Evolutionary conservation across 352 stramenopile species (phyloP).

Genomic region (Pythium sp.): DNA sequence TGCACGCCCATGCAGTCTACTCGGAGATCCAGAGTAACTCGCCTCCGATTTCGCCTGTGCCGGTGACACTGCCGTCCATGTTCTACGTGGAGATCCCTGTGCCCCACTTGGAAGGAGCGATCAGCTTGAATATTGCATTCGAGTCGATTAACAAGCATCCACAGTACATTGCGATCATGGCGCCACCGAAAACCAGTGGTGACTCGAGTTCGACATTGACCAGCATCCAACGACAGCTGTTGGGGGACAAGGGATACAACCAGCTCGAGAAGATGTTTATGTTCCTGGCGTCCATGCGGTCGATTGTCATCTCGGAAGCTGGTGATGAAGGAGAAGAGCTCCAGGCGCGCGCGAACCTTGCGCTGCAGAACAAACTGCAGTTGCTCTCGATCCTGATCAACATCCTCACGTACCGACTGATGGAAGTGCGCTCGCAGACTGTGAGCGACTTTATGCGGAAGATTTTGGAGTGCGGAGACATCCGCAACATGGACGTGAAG

Average conservation of each 20-base stretch:
- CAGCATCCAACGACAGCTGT: constrained; percentile 61
- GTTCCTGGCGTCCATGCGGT: constrained; percentile 78
- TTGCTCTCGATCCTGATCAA: constrained; percentile 82
- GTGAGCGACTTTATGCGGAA: constrained; percentile 57
- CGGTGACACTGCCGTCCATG: constrained; percentile 62
- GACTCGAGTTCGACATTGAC: constrained; percentile 23
- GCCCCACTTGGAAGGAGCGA: constrained; percentile 57
- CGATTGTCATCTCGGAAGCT: constrained; percentile 55
- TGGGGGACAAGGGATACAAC: constrained; percentile 87
- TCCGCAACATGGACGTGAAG: constrained; percentile 31
- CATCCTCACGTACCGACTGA: constrained; percentile 73
- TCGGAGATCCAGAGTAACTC: constrained; percentile 62
- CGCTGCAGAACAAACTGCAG: constrained; percentile 82
- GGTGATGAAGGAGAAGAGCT: constrained; percentile 10
- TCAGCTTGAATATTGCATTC: constrained; percentile 85
- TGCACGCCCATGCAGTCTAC: constrained; percentile 78
- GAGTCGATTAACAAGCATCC: constrained; percentile 73
- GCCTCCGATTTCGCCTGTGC: constrained; percentile 25
- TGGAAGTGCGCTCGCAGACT: constrained; percentile 53
- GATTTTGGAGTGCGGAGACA: constrained; percentile 30
- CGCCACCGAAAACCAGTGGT: constrained; percentile 24
- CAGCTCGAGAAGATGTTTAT: constrained; percentile 86
- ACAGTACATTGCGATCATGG: constrained; percentile 80
- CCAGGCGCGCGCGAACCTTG: constrained; percentile 59
- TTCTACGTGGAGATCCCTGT: constrained; percentile 84